A percentile compares a stretch with the other conserved stretches of the same genome.
These are phyloP conservation scores for Corymbia citriodora DNA, from an alignment of 441 rosid species.

Conservation along the genomic window DNA sequence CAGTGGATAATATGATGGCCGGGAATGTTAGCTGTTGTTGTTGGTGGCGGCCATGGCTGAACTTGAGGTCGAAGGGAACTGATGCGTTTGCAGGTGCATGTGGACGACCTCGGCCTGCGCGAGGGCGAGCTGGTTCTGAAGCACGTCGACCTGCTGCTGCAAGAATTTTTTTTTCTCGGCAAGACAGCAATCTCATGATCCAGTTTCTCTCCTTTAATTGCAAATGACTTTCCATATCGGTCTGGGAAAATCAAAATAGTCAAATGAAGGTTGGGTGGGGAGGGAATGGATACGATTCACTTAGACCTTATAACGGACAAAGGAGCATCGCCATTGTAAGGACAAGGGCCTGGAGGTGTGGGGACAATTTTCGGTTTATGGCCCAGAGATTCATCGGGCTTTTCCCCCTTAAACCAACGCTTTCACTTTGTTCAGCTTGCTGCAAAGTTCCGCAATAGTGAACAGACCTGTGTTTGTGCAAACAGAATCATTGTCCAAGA, in stretches of 20 bases:
- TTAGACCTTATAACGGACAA: not conserved
- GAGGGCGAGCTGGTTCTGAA: slow-evolving; percentile 68
- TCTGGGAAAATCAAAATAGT: not conserved
- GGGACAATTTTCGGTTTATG: not conserved
- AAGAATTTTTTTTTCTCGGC: not conserved
- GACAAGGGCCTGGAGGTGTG: not conserved
- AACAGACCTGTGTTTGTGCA: slow-evolving; percentile 98
- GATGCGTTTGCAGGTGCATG: slow-evolving; percentile 30
- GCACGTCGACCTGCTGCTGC: slow-evolving; percentile 64
- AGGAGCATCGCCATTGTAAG: not conserved
- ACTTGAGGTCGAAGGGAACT: slow-evolving; percentile 12
- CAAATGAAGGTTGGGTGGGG: not conserved
- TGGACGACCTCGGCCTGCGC: slow-evolving; percentile 83
- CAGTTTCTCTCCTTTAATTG: not conserved
- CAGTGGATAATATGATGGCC: slow-evolving; percentile 16
- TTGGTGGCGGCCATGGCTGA: slow-evolving; percentile 6
- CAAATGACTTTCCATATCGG: not conserved
- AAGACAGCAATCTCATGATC: not conserved
- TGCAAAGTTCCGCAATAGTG: slow-evolving; percentile 91
- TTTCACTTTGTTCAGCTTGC: slow-evolving; percentile 66
- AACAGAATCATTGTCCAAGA: slow-evolving; percentile 94
- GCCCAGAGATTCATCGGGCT: not conserved
- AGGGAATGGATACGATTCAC: not conserved
- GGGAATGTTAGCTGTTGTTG: slow-evolving; percentile 4
- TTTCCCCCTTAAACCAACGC: not conserved